Evolutionary conservation across 768 basidiomycete genomes (phyloP).

Genomic region (Suillus tomentosus): DNA sequence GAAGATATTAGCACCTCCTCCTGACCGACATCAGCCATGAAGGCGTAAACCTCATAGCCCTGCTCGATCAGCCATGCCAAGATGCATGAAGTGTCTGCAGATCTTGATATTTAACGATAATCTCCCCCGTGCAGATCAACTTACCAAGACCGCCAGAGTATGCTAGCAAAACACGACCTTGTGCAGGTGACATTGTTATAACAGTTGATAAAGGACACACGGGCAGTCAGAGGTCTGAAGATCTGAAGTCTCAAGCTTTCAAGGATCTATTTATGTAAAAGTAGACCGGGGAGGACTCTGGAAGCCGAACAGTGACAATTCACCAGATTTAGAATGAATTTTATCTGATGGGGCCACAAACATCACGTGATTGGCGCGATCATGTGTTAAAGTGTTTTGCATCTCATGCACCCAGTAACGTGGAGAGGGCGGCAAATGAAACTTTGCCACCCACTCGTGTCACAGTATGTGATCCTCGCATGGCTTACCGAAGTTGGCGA

Average conservation of each 20-base stretch:
- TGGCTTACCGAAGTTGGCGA: not conserved
- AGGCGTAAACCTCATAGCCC: slow-evolving; percentile 95
- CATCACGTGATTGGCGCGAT: too few species aligned
- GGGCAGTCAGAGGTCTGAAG: not conserved
- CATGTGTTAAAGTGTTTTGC: too few species aligned
- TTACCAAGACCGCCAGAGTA: slow-evolving; percentile 97
- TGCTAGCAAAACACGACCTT: slow-evolving; percentile 91
- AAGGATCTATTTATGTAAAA: not conserved
- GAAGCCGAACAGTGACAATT: not conserved
- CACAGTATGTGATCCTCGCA: too few species aligned
- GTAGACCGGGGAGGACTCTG: not conserved
- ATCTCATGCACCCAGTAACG: too few species aligned
- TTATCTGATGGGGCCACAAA: too few species aligned
- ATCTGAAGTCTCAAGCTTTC: not conserved
- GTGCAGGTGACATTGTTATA: not conserved
- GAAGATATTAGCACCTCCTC: slow-evolving; percentile 60
- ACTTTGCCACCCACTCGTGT: too few species aligned
- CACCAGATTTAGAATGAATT: not conserved
- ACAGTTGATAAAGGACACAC: not conserved
- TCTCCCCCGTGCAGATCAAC: slow-evolving; percentile 30
- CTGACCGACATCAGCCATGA: slow-evolving; percentile 95
- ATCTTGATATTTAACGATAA: slow-evolving; percentile 11
- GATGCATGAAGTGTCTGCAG: slow-evolving; percentile 95
- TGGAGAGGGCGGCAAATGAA: too few species aligned
- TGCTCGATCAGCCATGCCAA: slow-evolving; percentile 98